Percentiles rank a stretch among this genome's conserved stretches.
Conservation (phyloP, 768 basidiomycete genomes). For the Gautieria morchelliformis region DNA sequence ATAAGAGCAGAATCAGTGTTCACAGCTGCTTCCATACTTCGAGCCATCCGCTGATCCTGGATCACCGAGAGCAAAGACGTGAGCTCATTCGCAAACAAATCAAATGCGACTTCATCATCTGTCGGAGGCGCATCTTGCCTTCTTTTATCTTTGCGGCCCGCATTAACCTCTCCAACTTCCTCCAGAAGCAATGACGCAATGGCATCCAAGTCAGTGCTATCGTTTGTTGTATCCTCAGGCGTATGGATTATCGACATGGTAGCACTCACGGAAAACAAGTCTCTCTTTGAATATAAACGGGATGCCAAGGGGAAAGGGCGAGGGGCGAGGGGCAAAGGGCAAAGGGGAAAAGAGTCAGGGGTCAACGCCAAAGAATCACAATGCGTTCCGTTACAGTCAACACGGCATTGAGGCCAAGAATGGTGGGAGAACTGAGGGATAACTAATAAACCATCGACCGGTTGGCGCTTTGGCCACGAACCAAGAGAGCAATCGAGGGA, state of each 20-base stretch:
- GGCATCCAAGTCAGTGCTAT: neutral
- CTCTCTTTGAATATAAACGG: no score
- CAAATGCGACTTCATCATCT: constrained; percentile 39
- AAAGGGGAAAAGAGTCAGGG: no score
- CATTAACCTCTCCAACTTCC: constrained; percentile 30
- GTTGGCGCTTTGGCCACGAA: no score
- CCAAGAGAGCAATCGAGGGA: no score
- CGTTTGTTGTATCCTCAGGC: neutral
- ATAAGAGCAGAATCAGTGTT: constrained; percentile 26
- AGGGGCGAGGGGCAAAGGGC: no score
- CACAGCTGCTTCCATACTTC: constrained; percentile 34
- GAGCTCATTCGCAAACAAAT: constrained; percentile 30
- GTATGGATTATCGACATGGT: neutral
- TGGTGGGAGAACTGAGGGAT: no score
- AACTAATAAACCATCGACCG: no score
- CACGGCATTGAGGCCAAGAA: no score
- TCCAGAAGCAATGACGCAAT: constrained; percentile 31
- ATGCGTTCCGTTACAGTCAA: no score
- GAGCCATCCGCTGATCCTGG: constrained; percentile 29
- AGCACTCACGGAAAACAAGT: no score
- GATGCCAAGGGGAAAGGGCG: no score
- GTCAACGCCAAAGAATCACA: no score
- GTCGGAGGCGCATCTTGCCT: constrained; percentile 21
- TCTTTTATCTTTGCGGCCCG: constrained; percentile 23
- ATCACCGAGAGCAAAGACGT: constrained; percentile 20